phyloP scores from a whole-genome alignment of 1,139 yeast genomes.

The Kluyveromyces marxianus region DNA sequence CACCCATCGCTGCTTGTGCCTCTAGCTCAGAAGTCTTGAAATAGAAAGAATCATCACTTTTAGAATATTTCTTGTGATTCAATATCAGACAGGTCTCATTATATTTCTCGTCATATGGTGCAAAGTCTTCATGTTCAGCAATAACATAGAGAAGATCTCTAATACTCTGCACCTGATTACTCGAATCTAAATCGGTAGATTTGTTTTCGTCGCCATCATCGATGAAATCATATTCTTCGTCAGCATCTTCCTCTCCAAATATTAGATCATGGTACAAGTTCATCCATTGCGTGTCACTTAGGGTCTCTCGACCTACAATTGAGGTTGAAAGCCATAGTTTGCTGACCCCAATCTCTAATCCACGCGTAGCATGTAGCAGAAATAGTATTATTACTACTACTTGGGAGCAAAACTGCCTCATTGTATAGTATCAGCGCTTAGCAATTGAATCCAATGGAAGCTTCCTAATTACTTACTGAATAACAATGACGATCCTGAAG shows the following conservation, averaged over 20 bases:
- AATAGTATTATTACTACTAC: background rate
- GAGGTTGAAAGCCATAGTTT: constrained; percentile 2
- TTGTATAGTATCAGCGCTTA: background rate
- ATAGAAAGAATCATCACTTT: constrained; percentile 28
- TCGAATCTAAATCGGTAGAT: background rate
- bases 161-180: background rate
- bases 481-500: no score
- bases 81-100: constrained; percentile 19
- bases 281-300: background rate
- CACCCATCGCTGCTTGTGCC: constrained; percentile 17
- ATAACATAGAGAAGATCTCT: background rate
- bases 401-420: background rate
- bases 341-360: background rate
- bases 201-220: background rate
- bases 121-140: background rate
- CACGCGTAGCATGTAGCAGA: background rate
- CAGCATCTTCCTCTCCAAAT: constrained; percentile 5
- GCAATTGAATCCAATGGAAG: no score
- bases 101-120: constrained; percentile 8
- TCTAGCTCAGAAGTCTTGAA: constrained; percentile 25
- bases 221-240: constrained; percentile 2
- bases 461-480: no score
- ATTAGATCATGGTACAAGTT: constrained; percentile 7
- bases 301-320: background rate
- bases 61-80: constrained; percentile 17